phyloP scores from a whole-genome alignment of 805 yeast species.

The Ogataea sp. region DNA sequence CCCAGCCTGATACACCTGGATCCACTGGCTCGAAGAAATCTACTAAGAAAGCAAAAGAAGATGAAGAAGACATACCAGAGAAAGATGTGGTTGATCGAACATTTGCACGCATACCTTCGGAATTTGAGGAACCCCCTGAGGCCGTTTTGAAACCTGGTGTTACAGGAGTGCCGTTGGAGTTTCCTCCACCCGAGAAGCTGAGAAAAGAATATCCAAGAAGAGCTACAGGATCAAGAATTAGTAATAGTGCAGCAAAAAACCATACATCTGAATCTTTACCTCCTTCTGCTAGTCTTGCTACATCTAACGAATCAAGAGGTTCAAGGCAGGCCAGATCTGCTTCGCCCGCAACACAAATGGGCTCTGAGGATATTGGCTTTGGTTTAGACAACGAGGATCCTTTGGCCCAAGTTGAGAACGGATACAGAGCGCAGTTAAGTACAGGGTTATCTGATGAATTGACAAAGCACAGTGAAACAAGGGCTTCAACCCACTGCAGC shows the following conservation, averaged over 20 bases:
- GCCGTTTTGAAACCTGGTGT: constrained; percentile 49
- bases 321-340: background rate
- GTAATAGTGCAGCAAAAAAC: too few relatives aligned
- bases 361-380: too few relatives aligned
- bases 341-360: background rate
- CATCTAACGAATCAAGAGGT: background rate
- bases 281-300: background rate
- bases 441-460: constrained; percentile 27
- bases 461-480: constrained; percentile 23
- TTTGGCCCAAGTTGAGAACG: constrained; percentile 6
- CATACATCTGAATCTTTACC: background rate
- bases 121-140: constrained; percentile 44
- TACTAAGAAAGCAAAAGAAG: background rate
- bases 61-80: background rate
- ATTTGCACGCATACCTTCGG: background rate
- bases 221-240: too few relatives aligned
- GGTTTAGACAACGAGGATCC: too few relatives aligned
- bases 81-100: background rate
- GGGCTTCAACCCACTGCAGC: background rate
- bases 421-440: constrained; percentile 18
- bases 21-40: background rate
- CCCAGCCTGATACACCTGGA: too few relatives aligned
- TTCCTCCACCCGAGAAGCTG: constrained; percentile 54
- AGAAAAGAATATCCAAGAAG: constrained; percentile 27
- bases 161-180: constrained; percentile 68